phyloP scores from a whole-genome alignment of 176 grass and related monocot species.

The Eleusine indica region DNA sequence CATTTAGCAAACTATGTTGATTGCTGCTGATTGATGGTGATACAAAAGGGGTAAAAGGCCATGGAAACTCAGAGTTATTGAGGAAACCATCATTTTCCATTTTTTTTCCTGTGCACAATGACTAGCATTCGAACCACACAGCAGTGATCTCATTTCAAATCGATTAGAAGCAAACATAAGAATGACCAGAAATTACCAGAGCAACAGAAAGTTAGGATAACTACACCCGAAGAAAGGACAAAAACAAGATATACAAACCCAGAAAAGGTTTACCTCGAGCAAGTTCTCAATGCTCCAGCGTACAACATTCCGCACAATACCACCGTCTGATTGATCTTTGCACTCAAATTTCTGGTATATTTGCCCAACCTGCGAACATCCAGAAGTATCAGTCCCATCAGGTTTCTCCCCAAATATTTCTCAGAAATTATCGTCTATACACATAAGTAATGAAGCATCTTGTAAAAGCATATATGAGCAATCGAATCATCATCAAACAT shows the following conservation, averaged over 20 bases:
- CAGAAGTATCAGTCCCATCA: slow-evolving; percentile 23
- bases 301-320: slow-evolving; percentile 83
- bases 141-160: not conserved
- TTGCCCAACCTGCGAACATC: slow-evolving; percentile 70
- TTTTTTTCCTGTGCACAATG: not conserved
- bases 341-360: slow-evolving; percentile 98
- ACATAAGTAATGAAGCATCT: not conserved
- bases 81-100: not conserved
- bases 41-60: not conserved
- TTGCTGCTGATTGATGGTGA: not conserved
- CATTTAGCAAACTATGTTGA: slow-evolving; percentile 2
- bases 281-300: slow-evolving; percentile 84
- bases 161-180: not conserved
- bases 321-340: slow-evolving; percentile 63
- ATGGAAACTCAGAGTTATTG: slow-evolving; percentile 14
- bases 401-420: not conserved
- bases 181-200: not conserved
- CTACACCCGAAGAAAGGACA: not conserved
- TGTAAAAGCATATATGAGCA: not conserved
- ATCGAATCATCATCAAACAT: not conserved
- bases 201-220: not conserved
- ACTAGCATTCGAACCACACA: not conserved
- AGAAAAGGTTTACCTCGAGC: slow-evolving; percentile 67
- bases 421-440: not conserved
- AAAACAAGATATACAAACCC: not conserved